Conservation (phyloP, 164 flowering plant species). For the Dillenia turbinata region DNA sequence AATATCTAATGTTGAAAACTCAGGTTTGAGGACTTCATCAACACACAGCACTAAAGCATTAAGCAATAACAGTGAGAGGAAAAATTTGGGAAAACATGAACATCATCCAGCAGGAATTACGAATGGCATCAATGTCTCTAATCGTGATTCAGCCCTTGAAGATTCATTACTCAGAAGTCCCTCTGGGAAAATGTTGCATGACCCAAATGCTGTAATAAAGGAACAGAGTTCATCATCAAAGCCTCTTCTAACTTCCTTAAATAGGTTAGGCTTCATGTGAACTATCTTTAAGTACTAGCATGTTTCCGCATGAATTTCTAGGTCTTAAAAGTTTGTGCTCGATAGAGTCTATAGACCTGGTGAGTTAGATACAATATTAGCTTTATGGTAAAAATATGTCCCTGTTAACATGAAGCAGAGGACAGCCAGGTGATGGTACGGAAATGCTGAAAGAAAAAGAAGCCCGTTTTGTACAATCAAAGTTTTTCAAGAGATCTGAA, state of each 20-base stretch:
- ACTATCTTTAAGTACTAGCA: background rate
- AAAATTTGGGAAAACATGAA: constrained; percentile 9
- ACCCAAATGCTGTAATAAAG: constrained; percentile 8
- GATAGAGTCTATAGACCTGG: background rate
- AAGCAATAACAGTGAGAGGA: constrained; percentile 8
- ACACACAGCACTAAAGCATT: constrained; percentile 7
- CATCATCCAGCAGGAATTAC: constrained; percentile 2
- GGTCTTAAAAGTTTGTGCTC: background rate
- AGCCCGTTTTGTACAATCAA: constrained; percentile 16
- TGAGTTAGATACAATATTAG: background rate
- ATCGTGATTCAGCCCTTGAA: constrained; percentile 15
- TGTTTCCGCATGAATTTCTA: background rate
- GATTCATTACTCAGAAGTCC: constrained; percentile 12
- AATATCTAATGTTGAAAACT: constrained; percentile 14
- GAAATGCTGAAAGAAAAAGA: constrained; percentile 18
- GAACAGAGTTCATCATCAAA: constrained; percentile 14
- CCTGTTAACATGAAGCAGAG: constrained; percentile 27
- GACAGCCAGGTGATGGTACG: constrained; percentile 9
- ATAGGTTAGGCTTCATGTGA: constrained; percentile 26
- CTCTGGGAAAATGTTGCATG: constrained; percentile 12
- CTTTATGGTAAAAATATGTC: background rate
- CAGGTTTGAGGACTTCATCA: constrained; percentile 12
- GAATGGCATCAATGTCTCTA: constrained; percentile 10
- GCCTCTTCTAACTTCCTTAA: constrained; percentile 14
- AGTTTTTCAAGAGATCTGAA: constrained; percentile 18